Conservation (phyloP, 2,329 filamentous ascomycete species). For the Cercospora sp. region DNA sequence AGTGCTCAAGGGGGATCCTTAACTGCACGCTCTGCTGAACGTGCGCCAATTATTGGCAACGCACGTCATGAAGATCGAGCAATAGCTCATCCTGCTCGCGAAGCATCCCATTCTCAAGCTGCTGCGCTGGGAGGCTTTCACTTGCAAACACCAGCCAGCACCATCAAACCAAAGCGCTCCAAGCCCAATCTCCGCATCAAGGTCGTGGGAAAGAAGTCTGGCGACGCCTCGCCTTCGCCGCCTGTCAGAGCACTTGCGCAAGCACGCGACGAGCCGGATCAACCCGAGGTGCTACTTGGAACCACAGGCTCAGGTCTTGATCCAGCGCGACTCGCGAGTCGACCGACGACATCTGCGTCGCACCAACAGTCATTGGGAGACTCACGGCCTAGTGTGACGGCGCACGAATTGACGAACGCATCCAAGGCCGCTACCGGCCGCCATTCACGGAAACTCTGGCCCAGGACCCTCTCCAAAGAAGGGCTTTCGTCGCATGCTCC, state of each 20-base stretch:
- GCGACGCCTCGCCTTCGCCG: conserved; percentile 20
- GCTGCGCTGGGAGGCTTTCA: not conserved
- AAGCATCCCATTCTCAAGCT: not conserved
- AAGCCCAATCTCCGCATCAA: conserved; percentile 27
- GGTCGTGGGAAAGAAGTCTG: conserved; percentile 11
- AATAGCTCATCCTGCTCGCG: not conserved
- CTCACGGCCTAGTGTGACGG: conserved; percentile 9
- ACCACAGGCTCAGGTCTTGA: conserved; percentile 5
- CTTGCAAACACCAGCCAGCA: not conserved
- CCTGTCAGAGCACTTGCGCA: conserved; percentile 31
- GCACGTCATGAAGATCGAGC: not conserved
- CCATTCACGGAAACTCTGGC: conserved; percentile 2
- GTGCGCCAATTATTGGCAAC: conserved; percentile 10
- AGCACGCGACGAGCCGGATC: conserved; percentile 3
- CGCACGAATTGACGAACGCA: conserved; percentile 15
- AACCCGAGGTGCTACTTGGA: conserved; percentile 1
- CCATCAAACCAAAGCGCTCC: conserved; percentile 8
- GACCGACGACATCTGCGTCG: conserved; percentile 5
- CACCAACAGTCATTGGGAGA: conserved; percentile 18
- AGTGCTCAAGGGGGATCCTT: conserved; percentile 17
- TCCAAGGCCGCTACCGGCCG: conserved; percentile 7
- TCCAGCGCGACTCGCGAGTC: conserved; percentile 2
- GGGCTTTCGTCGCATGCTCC: not conserved
- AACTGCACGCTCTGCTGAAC: not conserved
- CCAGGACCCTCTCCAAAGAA: conserved; percentile 7